These are phyloP conservation scores for Lagenidium giganteum DNA, from an alignment of 352 stramenopile species.

Conservation along the genomic window DNA sequence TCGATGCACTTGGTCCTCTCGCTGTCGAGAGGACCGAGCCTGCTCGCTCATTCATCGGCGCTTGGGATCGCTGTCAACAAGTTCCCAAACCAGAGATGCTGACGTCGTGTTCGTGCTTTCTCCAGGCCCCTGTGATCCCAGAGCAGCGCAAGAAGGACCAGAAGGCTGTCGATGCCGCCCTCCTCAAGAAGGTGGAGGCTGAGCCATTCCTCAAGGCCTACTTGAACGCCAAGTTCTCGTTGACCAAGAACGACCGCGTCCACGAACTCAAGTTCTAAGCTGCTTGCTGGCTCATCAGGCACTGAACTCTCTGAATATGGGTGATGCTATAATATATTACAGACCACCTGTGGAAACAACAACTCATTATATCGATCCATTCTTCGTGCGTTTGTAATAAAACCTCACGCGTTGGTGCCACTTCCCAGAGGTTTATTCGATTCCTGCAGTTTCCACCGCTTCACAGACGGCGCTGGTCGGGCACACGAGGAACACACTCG, in stretches of 20 bases:
- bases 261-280: constrained; percentile 99
- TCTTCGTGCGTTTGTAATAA: too few relatives aligned
- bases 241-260: constrained; percentile 96
- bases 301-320: too few relatives aligned
- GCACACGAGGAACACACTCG: too few relatives aligned
- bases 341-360: too few relatives aligned
- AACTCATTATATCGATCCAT: too few relatives aligned
- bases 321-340: too few relatives aligned
- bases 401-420: too few relatives aligned
- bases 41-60: constrained; percentile 46
- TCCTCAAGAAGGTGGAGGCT: constrained; percentile 83
- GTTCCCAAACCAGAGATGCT: constrained; percentile 58
- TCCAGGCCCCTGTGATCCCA: constrained; percentile 88
- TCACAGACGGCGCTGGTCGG: too few relatives aligned
- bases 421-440: too few relatives aligned
- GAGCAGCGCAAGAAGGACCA: constrained; percentile 99
- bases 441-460: too few relatives aligned
- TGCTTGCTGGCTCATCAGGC: constrained; percentile 13
- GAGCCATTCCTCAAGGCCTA: constrained; percentile 97
- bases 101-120: constrained; percentile 3
- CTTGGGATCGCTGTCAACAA: constrained; percentile 90
- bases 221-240: constrained; percentile 97
- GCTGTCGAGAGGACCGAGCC: too few relatives aligned
- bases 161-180: constrained; percentile 94
- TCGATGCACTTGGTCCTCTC: too few relatives aligned